Evolutionary conservation across 2,329 filamentous ascomycete genomes (phyloP).

Genomic region (Aspergillus intermedius): DNA sequence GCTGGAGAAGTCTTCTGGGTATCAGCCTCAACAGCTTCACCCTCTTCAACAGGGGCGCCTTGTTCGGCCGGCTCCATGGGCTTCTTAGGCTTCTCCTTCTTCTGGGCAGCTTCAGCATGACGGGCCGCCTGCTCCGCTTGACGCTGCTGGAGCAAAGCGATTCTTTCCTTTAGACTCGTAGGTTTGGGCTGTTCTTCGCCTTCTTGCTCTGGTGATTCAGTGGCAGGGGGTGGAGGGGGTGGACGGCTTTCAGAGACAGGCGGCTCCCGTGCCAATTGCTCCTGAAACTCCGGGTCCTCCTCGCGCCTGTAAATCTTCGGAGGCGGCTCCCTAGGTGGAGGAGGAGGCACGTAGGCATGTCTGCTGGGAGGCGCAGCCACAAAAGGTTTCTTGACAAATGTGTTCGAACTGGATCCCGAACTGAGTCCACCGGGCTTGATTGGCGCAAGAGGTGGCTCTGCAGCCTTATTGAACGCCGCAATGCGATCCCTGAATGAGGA

Average conservation of each 20-base stretch:
- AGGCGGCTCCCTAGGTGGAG: conserved; percentile 63
- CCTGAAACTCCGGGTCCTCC: conserved; percentile 60
- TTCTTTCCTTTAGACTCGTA: conserved; percentile 87
- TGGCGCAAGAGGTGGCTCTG: conserved; percentile 78
- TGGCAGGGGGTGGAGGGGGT: conserved; percentile 16
- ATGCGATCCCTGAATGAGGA: conserved; percentile 92
- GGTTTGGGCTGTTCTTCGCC: conserved; percentile 79
- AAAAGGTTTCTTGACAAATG: conserved; percentile 94
- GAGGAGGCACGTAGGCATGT: conserved; percentile 81
- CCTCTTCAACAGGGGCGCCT: conserved; percentile 17
- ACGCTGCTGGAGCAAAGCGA: conserved; percentile 87
- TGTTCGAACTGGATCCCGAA: conserved; percentile 47
- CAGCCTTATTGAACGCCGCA: conserved; percentile 89
- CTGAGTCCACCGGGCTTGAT: conserved; percentile 69
- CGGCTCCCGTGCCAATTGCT: conserved; percentile 28
- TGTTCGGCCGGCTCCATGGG: conserved; percentile 42
- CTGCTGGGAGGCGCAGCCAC: conserved; percentile 90
- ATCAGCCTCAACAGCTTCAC: conserved; percentile 22
- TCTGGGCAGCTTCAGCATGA: conserved; percentile 68
- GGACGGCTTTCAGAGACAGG: conserved; percentile 26
- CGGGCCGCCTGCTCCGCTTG: conserved; percentile 82
- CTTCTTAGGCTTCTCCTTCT: conserved; percentile 79
- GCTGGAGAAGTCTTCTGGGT: conserved; percentile 29
- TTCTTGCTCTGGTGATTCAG: conserved; percentile 48
- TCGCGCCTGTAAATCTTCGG: conserved; percentile 78